Evolutionary conservation across 148 eudicot genomes (phyloP).

Genomic region (Fallopia convolvulus): DNA sequence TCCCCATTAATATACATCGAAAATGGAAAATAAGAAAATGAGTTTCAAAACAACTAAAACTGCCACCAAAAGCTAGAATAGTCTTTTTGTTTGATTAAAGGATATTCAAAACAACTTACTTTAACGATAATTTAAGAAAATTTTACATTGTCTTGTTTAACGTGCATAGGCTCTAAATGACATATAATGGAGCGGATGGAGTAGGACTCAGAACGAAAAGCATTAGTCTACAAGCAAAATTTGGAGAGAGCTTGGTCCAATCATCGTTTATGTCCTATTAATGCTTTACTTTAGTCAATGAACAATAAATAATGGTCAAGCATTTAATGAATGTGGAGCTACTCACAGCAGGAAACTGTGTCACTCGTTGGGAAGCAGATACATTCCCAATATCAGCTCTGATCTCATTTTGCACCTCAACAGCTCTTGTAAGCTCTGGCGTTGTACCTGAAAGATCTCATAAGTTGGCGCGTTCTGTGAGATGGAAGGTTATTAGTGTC

Average conservation of each 20-base stretch:
- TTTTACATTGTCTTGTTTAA: too few species aligned
- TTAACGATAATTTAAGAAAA: too few species aligned
- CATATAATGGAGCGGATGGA: too few species aligned
- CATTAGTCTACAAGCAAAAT: not conserved
- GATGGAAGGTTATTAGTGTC: slow-evolving; percentile 16
- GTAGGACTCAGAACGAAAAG: not conserved
- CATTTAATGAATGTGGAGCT: not conserved
- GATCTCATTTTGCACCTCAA: slow-evolving; percentile 12
- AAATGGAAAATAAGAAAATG: too few species aligned
- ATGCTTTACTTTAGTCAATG: not conserved
- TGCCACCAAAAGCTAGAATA: too few species aligned
- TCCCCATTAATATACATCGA: too few species aligned
- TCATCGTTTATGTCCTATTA: not conserved
- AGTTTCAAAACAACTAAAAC: too few species aligned
- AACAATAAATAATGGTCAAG: not conserved
- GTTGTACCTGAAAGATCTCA: not conserved
- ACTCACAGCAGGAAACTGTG: slow-evolving; percentile 47
- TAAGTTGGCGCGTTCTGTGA: not conserved
- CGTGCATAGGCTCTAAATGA: too few species aligned
- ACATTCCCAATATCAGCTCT: slow-evolving; percentile 18
- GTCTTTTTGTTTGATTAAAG: too few species aligned
- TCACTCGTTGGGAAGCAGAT: slow-evolving; percentile 25
- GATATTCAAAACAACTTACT: too few species aligned
- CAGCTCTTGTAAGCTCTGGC: slow-evolving; percentile 12
- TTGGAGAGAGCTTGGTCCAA: not conserved